phyloP scores from a whole-genome alignment of 371 early-diverging fungal genomes.

The Mortierella sp. region DNA sequence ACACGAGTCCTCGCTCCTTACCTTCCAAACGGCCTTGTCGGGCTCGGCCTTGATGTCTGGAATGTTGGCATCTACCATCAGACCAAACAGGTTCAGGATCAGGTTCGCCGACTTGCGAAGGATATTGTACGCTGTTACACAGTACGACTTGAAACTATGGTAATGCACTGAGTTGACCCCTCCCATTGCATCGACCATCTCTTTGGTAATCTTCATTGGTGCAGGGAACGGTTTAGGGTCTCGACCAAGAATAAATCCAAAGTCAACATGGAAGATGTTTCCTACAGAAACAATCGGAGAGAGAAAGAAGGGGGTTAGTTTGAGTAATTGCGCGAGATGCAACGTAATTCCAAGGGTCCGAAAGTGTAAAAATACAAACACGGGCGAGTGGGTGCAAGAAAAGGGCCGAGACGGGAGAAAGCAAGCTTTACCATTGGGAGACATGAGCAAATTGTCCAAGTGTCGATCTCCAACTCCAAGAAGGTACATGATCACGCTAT shows the following conservation, averaged over 20 bases:
- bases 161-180: slow-evolving; percentile 88
- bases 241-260: slow-evolving; percentile 97
- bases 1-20: slow-evolving; percentile 32
- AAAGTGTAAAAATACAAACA: neutral
- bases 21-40: slow-evolving; percentile 95
- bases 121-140: slow-evolving; percentile 94
- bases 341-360: neutral
- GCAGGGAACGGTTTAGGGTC: slow-evolving; percentile 99
- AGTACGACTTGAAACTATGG: slow-evolving; percentile 89
- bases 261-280: slow-evolving; percentile 97
- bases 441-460: slow-evolving; percentile 95
- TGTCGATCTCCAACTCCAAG: slow-evolving; percentile 99
- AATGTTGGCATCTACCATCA: slow-evolving; percentile 96
- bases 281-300: slow-evolving; percentile 60
- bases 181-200: slow-evolving; percentile 99
- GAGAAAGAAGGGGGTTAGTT: neutral
- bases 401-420: neutral
- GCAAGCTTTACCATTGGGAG: slow-evolving; percentile 75
- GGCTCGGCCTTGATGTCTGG: slow-evolving; percentile 97
- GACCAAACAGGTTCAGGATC: slow-evolving; percentile 93
- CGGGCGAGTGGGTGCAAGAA: neutral
- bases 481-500: slow-evolving; percentile 98
- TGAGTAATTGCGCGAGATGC: neutral
- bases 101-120: slow-evolving; percentile 93
- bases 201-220: slow-evolving; percentile 98